phyloP scores from a whole-genome alignment of 176 grass and related monocot species.

The Rhynchospora pubera region DNA sequence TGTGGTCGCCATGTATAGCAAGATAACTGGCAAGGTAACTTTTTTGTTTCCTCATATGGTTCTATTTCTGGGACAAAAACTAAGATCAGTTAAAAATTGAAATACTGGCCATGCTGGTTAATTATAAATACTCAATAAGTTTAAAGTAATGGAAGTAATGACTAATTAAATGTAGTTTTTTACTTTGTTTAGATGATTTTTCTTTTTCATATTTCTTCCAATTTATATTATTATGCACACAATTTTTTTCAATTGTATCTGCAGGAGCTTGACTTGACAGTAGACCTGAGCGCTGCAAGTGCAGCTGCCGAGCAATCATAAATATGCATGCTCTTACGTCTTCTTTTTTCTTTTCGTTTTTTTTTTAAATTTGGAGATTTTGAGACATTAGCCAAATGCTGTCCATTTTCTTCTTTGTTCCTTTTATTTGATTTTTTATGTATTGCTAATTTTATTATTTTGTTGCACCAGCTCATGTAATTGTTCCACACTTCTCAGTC shows the following conservation, averaged over 20 bases:
- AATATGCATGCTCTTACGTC: not conserved
- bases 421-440: not conserved
- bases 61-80: not conserved
- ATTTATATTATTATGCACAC: not conserved
- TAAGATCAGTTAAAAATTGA: not conserved
- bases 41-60: not conserved
- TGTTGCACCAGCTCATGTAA: not conserved
- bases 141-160: not conserved
- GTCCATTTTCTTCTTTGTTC: not conserved
- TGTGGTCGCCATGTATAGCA: constrained; percentile 73
- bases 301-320: constrained; percentile 30
- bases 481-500: not conserved
- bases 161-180: no score
- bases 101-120: not conserved
- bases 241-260: not conserved
- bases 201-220: not conserved
- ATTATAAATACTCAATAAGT: not conserved
- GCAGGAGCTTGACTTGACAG: constrained; percentile 42
- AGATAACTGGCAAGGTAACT: constrained; percentile 95
- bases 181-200: not conserved
- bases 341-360: not conserved
- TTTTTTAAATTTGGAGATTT: not conserved
- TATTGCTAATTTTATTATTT: not conserved
- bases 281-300: constrained; percentile 48
- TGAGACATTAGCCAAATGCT: not conserved